A percentile compares a stretch with the other conserved stretches of the same genome.
These are phyloP conservation scores for Acanthamoeba lenticulata DNA, from an alignment of 208 protist genomes.

Conservation along the genomic window DNA sequence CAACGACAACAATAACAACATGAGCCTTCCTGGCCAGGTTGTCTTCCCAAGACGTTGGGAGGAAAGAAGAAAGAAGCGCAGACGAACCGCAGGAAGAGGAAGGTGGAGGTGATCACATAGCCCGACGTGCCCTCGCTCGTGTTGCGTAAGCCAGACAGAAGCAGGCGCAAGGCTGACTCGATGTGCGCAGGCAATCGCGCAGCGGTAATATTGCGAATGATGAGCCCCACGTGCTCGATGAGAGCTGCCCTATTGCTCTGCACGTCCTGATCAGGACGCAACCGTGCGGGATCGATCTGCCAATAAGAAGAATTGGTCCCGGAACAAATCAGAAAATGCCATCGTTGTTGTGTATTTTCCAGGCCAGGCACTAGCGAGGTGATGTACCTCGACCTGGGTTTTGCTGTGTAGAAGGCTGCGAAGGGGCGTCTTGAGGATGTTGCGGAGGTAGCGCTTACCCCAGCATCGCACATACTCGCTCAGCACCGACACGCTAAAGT, in stretches of 20 bases:
- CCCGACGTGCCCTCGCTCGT: background rate
- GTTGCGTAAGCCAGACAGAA: background rate
- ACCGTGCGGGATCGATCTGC: background rate
- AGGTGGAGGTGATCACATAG: background rate
- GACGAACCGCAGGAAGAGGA: background rate
- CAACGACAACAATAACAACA: too few relatives aligned
- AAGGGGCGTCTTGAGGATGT: background rate
- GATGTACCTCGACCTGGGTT: background rate
- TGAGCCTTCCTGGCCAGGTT: too few relatives aligned
- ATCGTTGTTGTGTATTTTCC: too few relatives aligned
- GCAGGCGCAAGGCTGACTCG: background rate
- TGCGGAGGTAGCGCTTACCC: constrained; percentile 15
- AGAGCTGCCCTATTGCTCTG: background rate
- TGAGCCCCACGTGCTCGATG: background rate
- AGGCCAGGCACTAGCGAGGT: too few relatives aligned
- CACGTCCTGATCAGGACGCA: background rate
- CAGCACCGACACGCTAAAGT: background rate
- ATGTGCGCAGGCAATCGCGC: background rate
- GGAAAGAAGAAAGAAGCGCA: too few relatives aligned
- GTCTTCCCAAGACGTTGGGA: too few relatives aligned
- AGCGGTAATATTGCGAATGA: background rate
- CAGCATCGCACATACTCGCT: background rate
- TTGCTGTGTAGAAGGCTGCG: background rate
- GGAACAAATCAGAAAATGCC: too few relatives aligned
- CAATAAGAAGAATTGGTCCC: too few relatives aligned